A percentile compares a stretch with the other conserved stretches of the same genome.
phyloP scores from a whole-genome alignment of 169 alveolate species.

The Plasmodium cynomolgi region DNA sequence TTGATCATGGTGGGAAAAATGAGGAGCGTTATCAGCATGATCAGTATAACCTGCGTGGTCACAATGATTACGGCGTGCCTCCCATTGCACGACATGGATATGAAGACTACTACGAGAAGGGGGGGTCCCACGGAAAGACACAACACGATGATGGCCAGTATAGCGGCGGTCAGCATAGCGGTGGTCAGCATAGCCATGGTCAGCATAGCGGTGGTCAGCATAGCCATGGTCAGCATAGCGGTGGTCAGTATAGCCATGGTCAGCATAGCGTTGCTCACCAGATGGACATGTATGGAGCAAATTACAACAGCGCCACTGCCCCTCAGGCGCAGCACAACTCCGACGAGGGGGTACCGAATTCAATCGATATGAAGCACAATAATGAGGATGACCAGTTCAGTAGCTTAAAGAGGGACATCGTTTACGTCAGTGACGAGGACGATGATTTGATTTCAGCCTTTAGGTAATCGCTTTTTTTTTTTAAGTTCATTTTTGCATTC shows the following conservation, averaged over 20 bases:
- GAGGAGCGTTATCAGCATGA: background rate
- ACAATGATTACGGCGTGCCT: background rate
- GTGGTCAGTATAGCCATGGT: background rate
- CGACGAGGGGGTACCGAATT: background rate
- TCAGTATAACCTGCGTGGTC: background rate
- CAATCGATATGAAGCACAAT: background rate
- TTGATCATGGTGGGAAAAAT: background rate
- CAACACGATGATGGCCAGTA: background rate
- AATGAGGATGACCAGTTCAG: constrained; percentile 12
- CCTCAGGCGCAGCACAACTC: background rate
- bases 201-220: no score
- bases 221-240: background rate
- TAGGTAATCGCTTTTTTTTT: constrained; percentile 22
- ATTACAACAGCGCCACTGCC: background rate
- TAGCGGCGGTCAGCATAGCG: no score
- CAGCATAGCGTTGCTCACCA: background rate
- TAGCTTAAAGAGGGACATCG: constrained; percentile 28
- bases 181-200: no score
- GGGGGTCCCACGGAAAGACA: background rate
- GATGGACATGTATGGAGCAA: background rate
- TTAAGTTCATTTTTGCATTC: background rate
- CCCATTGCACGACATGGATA: background rate
- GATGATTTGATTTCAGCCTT: constrained; percentile 71
- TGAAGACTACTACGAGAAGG: background rate
- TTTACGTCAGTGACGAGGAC: constrained; percentile 67